Base-by-base conservation (phyloP, 345 rosid species). In the Linum tenue region DNA sequence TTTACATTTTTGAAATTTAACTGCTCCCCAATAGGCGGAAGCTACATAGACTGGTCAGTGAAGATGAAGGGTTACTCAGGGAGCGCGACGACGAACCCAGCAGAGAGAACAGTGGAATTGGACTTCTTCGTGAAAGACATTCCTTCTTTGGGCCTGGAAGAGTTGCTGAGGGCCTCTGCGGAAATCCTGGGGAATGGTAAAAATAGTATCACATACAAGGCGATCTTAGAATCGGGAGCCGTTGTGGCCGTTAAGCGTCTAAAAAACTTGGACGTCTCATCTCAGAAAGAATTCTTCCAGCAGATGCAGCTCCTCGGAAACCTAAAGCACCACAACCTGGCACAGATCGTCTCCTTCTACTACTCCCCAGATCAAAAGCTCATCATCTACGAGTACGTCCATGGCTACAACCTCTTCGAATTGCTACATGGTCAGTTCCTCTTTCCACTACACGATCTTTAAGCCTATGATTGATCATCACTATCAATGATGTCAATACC, bases 221-320 rank as follows among this genome's bases (percentile, higher is more conserved):
- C 85, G 40, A 70, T 73, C 15, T 64, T 82, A 55, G 90, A 83
- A 63, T 79, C 80, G 0, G 85, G 87, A 14, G 4, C 66, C 5
- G 77, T 69, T 40, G 69, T 85, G 15, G 72, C 77, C 0, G 83
- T 81, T 44, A 85, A 85, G 69, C 83, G 83, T 71, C 39, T 81
- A 1, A 71, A 64, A 9, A 68, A 70, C 65, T 66, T 73, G 75
- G 72, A 67, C n/a, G 73, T 64, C 31, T 39, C 74, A 74, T 74
- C 78, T 67, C 75, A 75, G 67, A 81, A 80, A 69, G 84, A 78
- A 58, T 85, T 79, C 62, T 55, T 68, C 50, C 83, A 75, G 66
- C 86, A 81, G 62, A 78, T 85, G 90, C 82, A 68, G 9, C 31
- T 75, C 67, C 73, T 85, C 12, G 87, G 90, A 70, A 83, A 71